Evolutionary conservation across 176 grass and related monocot species (phyloP), one percentile per base, ranked within the genome.

Genomic region (Elaeis guineensis): DNA sequence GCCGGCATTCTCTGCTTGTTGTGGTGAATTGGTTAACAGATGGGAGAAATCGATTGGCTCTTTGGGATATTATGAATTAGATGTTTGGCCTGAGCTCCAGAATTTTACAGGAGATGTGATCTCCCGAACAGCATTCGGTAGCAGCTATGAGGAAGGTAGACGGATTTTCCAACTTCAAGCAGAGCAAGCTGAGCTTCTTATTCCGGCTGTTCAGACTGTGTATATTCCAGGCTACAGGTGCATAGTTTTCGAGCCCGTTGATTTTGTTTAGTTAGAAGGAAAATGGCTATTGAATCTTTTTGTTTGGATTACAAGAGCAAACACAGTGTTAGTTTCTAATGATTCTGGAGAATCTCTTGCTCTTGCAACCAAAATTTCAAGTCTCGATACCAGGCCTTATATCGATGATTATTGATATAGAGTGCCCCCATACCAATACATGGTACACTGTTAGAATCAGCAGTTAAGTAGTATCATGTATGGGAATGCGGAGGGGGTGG

Each of bases 81-180:
- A 90, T 49, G 6, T 85, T 29, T 85, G 69, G 69, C 67, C 69
- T 15, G 81, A 89, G 44, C 62, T 89, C 28, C 73, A 64, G 28
- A 74, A 70, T 44, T 68, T 85, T 11, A 73, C 82, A 39, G 82
- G 74, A 28, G 78, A 90, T 67, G 87, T 79, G 18, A 77, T 90
- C 57, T 90, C 87, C 49, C 58, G 82, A 63, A 53, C 82, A 25
- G 79, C 55, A 69, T 90, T 90, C 19, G 51, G 87, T n/a, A 67
- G 69, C 17, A 76, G 58, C 73, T 66, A 56, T 58, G 16, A 70
- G 53, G 82, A 79, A 59, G 75, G 75, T 9, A 63, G 28, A 53
- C 26, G 21, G 2, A 90, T 86, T 67, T 85, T 80, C 58, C 54
- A n/a, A 11, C 79, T 90, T 17, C 82, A 86, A 71, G 16, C 57